Evolutionary conservation across 225 moss, liverwort and hornwort species (phyloP).

Genomic region (Pleurozium schreberi): DNA sequence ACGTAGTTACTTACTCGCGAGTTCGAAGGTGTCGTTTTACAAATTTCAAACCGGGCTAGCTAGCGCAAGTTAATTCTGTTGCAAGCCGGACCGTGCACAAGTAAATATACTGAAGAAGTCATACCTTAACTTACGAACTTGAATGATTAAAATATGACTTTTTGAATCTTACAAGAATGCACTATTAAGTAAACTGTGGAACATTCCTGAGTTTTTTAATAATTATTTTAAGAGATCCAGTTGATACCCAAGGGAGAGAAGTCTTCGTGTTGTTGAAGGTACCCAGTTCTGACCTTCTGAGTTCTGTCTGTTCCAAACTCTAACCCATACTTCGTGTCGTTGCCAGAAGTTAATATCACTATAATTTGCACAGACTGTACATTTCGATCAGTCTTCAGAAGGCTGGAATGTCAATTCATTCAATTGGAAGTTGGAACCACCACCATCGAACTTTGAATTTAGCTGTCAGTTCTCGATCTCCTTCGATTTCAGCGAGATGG

Average conservation of each 20-base stretch:
- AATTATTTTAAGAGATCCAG: not conserved
- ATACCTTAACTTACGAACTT: no score
- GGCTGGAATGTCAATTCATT: not conserved
- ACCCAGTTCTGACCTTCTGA: not conserved
- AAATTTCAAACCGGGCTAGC: not conserved
- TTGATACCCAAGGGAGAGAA: not conserved
- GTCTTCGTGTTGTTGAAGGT: not conserved
- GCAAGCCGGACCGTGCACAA: not conserved
- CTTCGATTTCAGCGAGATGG: not conserved
- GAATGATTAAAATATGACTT: no score
- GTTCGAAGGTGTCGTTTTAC: not conserved
- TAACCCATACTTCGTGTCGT: not conserved
- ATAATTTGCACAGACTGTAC: not conserved
- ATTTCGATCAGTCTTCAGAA: not conserved
- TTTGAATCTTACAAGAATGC: no score
- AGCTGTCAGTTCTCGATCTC: not conserved
- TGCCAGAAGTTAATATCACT: not conserved
- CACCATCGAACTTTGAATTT: not conserved
- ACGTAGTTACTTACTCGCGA: not conserved
- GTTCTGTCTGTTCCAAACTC: not conserved
- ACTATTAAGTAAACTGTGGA: not conserved
- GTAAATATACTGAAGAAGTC: not conserved
- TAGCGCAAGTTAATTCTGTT: not conserved
- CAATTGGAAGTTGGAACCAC: not conserved
- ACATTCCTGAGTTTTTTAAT: no score